phyloP scores from a whole-genome alignment of 805 yeast genomes.

The Barnettozyma californica region DNA sequence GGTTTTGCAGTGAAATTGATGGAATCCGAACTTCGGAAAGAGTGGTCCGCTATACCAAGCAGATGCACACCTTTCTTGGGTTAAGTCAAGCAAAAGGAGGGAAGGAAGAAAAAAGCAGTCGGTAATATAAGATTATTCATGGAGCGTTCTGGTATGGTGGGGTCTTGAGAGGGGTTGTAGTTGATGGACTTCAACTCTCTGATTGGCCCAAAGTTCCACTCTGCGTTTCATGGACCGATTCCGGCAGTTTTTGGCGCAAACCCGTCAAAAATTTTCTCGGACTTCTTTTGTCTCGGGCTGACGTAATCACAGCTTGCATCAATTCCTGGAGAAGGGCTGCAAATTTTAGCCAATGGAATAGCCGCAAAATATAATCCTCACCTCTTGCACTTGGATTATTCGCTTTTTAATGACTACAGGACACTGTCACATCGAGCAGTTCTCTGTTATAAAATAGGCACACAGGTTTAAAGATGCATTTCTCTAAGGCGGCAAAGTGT shows the following conservation, averaged over 20 bases:
- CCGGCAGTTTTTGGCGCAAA: not conserved
- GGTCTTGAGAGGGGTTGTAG: not conserved
- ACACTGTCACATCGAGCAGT: not conserved
- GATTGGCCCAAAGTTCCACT: not conserved
- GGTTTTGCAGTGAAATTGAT: not conserved
- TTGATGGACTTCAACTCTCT: not conserved
- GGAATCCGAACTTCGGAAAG: not conserved
- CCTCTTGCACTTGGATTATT: not conserved
- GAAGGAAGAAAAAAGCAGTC: not conserved
- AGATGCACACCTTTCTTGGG: not conserved
- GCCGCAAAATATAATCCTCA: conserved; percentile 4
- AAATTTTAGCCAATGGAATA: conserved; percentile 1
- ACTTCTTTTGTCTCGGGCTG: not conserved
- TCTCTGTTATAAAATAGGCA: not conserved
- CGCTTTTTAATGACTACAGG: not conserved
- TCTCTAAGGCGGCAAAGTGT: not conserved
- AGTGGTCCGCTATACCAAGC: not conserved
- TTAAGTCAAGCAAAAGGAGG: not conserved
- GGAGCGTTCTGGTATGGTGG: not conserved
- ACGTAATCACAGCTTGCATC: not conserved
- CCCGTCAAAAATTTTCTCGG: not conserved
- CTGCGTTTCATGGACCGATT: not conserved
- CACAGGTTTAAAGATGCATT: not conserved
- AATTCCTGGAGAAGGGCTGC: not conserved
- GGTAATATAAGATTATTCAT: not conserved